phyloP scores from a whole-genome alignment of 495 filamentous ascomycete genomes.

The Penicillium lividum region DNA sequence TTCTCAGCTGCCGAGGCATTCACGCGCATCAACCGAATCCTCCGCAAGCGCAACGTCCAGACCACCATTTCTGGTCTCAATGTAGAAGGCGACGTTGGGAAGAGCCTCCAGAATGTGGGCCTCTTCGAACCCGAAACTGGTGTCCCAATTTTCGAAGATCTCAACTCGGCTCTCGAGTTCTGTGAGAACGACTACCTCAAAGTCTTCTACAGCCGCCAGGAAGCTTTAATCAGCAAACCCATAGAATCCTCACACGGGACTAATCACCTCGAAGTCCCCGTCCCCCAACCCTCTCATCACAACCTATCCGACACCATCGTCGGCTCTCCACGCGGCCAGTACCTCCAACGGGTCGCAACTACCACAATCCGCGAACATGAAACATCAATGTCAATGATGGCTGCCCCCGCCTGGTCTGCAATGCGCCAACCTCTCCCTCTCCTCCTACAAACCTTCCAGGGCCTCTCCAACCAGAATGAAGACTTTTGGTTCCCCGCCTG shows the following conservation, averaged over 20 bases:
- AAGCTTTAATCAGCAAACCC: conserved; percentile 33
- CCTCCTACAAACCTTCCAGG: conserved; percentile 89
- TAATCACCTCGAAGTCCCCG: conserved; percentile 42
- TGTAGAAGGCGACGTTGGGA: conserved; percentile 70
- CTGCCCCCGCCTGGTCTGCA: conserved; percentile 65
- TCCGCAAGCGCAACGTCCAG: conserved; percentile 69
- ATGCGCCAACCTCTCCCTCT: conserved; percentile 89
- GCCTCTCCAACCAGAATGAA: conserved; percentile 72
- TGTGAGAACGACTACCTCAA: conserved; percentile 95
- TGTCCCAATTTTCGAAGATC: conserved; percentile 78
- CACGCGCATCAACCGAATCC: conserved; percentile 82
- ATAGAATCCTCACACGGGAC: conserved; percentile 8
- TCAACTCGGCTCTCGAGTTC: conserved; percentile 89
- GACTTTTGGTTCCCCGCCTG: conserved; percentile 89
- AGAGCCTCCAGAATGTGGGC: conserved; percentile 76
- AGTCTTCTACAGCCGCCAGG: conserved; percentile 66
- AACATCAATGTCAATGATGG: conserved; percentile 46
- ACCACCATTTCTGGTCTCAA: conserved; percentile 81
- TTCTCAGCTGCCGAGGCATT: conserved; percentile 96
- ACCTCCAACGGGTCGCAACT: conserved; percentile 76
- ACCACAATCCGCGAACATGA: conserved; percentile 68
- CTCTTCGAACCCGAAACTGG: conserved; percentile 67
- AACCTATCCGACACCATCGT: conserved; percentile 50
- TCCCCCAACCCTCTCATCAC: conserved; percentile 18
- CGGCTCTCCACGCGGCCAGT: conserved; percentile 75